A percentile compares a stretch with the other conserved stretches of the same genome.
phyloP scores from a whole-genome alignment of 1,284 basidiomycete genomes.

The Schizophyllum commune region DNA sequence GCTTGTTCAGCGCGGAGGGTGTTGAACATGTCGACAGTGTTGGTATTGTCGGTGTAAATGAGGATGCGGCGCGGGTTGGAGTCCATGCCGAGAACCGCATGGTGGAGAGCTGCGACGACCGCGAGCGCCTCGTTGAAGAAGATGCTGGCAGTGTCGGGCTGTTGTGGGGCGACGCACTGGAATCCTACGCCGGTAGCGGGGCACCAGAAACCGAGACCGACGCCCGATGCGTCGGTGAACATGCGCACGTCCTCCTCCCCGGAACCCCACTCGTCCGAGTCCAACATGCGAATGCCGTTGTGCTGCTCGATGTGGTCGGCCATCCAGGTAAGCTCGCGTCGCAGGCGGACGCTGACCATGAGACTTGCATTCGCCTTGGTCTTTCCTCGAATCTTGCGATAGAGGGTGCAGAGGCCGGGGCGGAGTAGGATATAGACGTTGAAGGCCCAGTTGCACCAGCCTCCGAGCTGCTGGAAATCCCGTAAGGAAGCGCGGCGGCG shows the following conservation, averaged over 20 bases:
- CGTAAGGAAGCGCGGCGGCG: constrained; percentile 12
- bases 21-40: constrained; percentile 11
- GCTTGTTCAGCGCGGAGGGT: constrained; percentile 1
- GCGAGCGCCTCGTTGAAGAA: constrained; percentile 9
- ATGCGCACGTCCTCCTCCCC: constrained; percentile 9
- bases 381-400: constrained; percentile 6
- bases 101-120: neutral
- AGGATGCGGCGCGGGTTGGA: neutral
- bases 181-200: constrained; percentile 1
- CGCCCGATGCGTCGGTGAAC: constrained; percentile 15
- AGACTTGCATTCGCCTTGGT: neutral
- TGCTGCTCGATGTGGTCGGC: constrained; percentile 20
- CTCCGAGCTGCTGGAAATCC: constrained; percentile 22
- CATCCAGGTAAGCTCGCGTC: constrained; percentile 7
- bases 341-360: neutral
- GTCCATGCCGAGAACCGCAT: neutral
- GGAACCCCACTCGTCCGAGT: constrained; percentile 9
- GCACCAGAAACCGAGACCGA: constrained; percentile 11
- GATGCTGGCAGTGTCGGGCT: neutral
- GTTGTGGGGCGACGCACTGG: constrained; percentile 1
- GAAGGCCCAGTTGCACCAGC: constrained; percentile 24
- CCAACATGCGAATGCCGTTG: constrained; percentile 13
- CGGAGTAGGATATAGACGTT: constrained; percentile 23
- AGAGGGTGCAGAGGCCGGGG: constrained; percentile 16
- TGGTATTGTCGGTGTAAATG: constrained; percentile 10